Evolutionary conservation across 176 grass and related monocot genomes (phyloP).

Genomic region (Leersia perrieri): DNA sequence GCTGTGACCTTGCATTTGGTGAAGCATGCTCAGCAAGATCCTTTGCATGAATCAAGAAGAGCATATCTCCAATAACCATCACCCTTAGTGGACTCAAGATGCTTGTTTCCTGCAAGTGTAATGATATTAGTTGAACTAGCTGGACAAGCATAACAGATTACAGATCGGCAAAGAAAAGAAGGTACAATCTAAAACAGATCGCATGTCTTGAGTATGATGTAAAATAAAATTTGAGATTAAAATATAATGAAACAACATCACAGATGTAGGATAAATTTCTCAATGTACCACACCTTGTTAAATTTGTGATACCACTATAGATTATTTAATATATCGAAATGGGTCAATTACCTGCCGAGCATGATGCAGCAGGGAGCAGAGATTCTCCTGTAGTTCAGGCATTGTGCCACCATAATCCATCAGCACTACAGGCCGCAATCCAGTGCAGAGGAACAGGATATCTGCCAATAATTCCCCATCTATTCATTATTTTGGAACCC

Average conservation of each 20-base stretch:
- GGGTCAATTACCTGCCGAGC: slow-evolving; percentile 40
- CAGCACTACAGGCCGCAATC: slow-evolving; percentile 51
- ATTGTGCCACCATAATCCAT: slow-evolving; percentile 70
- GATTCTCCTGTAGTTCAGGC: slow-evolving; percentile 61
- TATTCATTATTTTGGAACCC: not conserved
- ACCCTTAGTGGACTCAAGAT: slow-evolving; percentile 64
- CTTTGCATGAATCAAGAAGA: slow-evolving; percentile 68
- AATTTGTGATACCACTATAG: not conserved
- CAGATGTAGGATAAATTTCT: not conserved
- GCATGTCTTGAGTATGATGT: not conserved
- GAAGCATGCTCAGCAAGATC: slow-evolving; percentile 66
- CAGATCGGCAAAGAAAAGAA: not conserved
- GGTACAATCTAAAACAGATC: not conserved
- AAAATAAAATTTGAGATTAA: not conserved
- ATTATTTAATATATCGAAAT: not conserved
- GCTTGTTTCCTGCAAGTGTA: slow-evolving; percentile 53
- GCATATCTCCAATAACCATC: slow-evolving; percentile 77
- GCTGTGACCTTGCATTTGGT: slow-evolving; percentile 42
- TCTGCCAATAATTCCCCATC: slow-evolving; percentile 25
- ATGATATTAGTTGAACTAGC: slow-evolving; percentile 15
- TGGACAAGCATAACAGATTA: not conserved
- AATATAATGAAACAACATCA: too few species aligned
- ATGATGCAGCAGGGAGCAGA: slow-evolving; percentile 43
- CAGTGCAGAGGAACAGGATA: slow-evolving; percentile 57
- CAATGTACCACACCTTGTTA: not conserved